Evolutionary conservation across 176 grass and related monocot species (phyloP).

Genomic region (Carex myosuroides): DNA sequence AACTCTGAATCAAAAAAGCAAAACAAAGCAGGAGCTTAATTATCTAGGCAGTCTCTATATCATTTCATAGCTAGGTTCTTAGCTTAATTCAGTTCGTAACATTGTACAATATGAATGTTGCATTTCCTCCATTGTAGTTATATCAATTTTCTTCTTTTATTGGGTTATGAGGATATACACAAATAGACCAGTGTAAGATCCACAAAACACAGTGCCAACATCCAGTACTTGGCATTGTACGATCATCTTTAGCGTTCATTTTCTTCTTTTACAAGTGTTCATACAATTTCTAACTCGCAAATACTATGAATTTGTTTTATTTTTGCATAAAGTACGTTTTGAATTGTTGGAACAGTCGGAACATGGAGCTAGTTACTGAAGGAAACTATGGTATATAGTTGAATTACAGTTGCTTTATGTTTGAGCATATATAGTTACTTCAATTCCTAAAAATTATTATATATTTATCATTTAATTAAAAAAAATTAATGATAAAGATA

Average conservation of each 20-base stretch:
- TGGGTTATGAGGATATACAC: not conserved
- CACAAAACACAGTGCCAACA: not conserved
- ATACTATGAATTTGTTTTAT: not conserved
- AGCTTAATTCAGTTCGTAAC: not conserved
- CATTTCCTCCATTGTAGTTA: not conserved
- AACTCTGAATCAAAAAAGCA: conserved; percentile 20
- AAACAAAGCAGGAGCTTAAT: conserved; percentile 16
- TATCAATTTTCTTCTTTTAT: not conserved
- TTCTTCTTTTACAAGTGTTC: not conserved
- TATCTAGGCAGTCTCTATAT: conserved; percentile 4
- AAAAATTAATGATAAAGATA: not conserved
- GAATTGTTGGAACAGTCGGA: not conserved
- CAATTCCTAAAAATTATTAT: not conserved
- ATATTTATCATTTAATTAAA: not conserved
- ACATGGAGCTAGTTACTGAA: not conserved
- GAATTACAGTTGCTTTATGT: not conserved
- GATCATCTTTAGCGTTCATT: no score
- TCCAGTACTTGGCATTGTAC: not conserved
- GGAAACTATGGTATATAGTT: not conserved
- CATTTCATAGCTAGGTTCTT: not conserved
- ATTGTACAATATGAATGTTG: not conserved
- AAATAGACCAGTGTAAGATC: not conserved
- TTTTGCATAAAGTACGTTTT: not conserved
- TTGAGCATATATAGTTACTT: not conserved
- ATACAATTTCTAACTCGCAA: not conserved